A percentile compares a stretch with the other conserved stretches of the same genome.
phyloP scores from a whole-genome alignment of 306 rosid species.

The Cicer bijugum region DNA sequence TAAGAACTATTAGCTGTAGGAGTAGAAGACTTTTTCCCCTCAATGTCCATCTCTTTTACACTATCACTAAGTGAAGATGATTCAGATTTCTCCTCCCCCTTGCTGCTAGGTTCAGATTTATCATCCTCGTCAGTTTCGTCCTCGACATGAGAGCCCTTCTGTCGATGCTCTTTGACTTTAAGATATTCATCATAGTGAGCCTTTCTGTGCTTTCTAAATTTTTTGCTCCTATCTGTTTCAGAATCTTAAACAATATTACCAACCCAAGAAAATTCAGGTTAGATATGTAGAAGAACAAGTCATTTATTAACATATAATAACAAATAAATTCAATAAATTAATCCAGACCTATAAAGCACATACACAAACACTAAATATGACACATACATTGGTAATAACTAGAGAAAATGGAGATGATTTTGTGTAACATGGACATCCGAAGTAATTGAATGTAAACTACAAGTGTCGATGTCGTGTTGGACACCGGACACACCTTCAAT shows the following conservation, averaged over 20 bases:
- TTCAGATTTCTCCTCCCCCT: conserved; percentile 46
- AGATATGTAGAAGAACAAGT: conserved; percentile 16
- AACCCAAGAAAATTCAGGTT: conserved; percentile 35
- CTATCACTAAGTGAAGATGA: conserved; percentile 63
- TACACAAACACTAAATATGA: too few relatives aligned
- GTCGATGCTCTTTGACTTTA: conserved; percentile 74
- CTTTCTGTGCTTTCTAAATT: conserved; percentile 76
- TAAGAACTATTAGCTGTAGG: conserved; percentile 64
- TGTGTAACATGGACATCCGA: too few relatives aligned
- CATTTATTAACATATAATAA: conserved; percentile 12
- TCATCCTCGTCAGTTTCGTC: conserved; percentile 68
- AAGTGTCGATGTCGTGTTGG: too few relatives aligned
- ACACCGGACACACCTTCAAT: too few relatives aligned
- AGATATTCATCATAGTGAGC: conserved; percentile 89
- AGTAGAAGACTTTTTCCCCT: conserved; percentile 46
- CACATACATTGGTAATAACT: too few relatives aligned
- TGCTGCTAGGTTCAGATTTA: conserved; percentile 27
- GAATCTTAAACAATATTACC: conserved; percentile 51
- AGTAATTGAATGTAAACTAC: too few relatives aligned
- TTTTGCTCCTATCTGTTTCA: conserved; percentile 60
- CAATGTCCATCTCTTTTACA: conserved; percentile 70
- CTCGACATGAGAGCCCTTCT: conserved; percentile 57
- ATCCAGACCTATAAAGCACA: not conserved
- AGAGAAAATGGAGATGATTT: too few relatives aligned
- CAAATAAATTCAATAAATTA: conserved; percentile 14